These are phyloP conservation scores for Phialophora verrucosa DNA, from an alignment of 2,329 filamentous ascomycete species.

Conservation along the genomic window DNA sequence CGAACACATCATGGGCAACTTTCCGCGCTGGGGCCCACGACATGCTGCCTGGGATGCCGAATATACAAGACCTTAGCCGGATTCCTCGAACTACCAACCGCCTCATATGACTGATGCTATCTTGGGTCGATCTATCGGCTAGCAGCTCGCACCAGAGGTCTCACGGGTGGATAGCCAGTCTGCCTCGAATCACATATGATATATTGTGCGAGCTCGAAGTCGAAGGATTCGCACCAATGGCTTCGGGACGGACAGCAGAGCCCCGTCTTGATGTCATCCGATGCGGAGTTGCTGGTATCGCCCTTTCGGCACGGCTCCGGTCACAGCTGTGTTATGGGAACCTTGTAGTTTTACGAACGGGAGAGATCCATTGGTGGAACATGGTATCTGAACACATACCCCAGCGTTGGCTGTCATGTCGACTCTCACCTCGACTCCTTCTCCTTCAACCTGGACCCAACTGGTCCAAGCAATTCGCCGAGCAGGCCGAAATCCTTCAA, in stretches of 20 bases:
- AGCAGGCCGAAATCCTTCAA: conserved; percentile 56
- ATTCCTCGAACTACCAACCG: background rate
- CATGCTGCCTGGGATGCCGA: conserved; percentile 8
- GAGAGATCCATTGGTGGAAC: conserved; percentile 21
- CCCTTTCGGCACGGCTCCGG: conserved; percentile 16
- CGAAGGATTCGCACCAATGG: background rate
- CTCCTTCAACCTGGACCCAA: conserved; percentile 59
- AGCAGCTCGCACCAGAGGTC: conserved; percentile 6
- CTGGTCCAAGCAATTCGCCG: conserved; percentile 57
- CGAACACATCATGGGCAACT: conserved; percentile 5
- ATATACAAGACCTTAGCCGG: conserved; percentile 8
- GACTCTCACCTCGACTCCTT: conserved; percentile 63
- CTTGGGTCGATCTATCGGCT: conserved; percentile 3
- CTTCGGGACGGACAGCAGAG: conserved; percentile 20
- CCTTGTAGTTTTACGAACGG: conserved; percentile 23
- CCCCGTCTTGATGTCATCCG: conserved; percentile 25
- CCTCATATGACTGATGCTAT: conserved; percentile 11
- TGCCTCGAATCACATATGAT: background rate
- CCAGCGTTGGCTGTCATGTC: conserved; percentile 27
- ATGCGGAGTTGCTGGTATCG: conserved; percentile 25
- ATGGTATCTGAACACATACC: conserved; percentile 29
- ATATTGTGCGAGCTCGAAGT: conserved; percentile 10
- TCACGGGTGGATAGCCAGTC: conserved; percentile 8
- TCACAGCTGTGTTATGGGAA: conserved; percentile 12
- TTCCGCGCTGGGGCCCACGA: conserved; percentile 2